Evolutionary conservation across 2,329 filamentous ascomycete species (phyloP).

Genomic region (Alternaria consortialis): DNA sequence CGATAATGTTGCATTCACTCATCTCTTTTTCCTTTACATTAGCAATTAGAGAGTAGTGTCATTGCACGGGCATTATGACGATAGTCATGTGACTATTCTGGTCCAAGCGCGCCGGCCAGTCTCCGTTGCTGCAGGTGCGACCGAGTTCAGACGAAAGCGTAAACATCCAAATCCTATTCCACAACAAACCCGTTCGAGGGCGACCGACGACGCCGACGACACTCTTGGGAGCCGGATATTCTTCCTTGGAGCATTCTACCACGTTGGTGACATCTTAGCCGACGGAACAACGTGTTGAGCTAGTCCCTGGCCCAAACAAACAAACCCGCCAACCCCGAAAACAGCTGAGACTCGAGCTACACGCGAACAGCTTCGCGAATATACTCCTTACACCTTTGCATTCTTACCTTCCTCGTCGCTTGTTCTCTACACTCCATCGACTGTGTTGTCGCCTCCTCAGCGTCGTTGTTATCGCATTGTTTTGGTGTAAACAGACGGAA

Average conservation of each 20-base stretch:
- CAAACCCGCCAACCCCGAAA: constrained; percentile 20
- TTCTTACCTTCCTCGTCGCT: neutral
- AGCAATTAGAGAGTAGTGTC: constrained; percentile 12
- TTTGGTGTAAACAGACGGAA: constrained; percentile 47
- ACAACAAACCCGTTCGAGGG: constrained; percentile 38
- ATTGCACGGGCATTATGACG: constrained; percentile 17
- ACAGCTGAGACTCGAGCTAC: constrained; percentile 6
- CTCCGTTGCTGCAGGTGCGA: constrained; percentile 31
- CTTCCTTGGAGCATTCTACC: constrained; percentile 22
- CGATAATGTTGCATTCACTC: neutral
- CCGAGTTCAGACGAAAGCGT: constrained; percentile 29
- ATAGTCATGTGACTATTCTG: constrained; percentile 19
- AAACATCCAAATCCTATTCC: constrained; percentile 30
- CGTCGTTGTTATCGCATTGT: constrained; percentile 37
- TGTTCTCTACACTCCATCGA: neutral
- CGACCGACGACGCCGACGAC: constrained; percentile 29
- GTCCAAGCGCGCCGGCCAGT: constrained; percentile 24
- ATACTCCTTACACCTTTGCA: constrained; percentile 1
- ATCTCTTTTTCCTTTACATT: constrained; percentile 4
- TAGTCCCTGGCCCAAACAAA: constrained; percentile 26
- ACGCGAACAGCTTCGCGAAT: constrained; percentile 2
- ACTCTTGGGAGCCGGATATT: constrained; percentile 29
- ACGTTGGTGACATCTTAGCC: constrained; percentile 17
- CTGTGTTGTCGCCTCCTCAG: constrained; percentile 9
- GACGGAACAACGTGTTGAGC: constrained; percentile 19